Conservation (phyloP, 2,329 filamentous ascomycete genomes). For the Apiospora marii region DNA sequence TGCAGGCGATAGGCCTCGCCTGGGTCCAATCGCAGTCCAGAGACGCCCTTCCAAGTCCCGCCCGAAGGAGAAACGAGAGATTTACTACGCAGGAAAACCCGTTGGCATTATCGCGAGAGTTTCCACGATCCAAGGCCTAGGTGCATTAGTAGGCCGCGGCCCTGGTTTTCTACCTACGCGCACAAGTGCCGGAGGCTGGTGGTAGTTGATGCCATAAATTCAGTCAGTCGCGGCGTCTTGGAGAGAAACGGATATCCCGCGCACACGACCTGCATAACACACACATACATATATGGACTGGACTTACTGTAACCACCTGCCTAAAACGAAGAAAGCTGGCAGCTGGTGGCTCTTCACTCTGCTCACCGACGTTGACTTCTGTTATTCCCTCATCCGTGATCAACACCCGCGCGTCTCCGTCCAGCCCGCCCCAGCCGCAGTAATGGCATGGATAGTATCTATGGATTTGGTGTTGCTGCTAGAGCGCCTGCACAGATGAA, state of each 20-base stretch:
- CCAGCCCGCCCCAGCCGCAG: not conserved
- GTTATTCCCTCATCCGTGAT: not conserved
- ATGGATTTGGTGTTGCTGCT: not conserved
- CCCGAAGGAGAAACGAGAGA: not conserved
- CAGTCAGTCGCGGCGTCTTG: not conserved
- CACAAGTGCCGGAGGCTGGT: conserved; percentile 15
- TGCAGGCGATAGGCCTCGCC: not conserved
- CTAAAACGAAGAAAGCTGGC: not conserved
- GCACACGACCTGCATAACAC: not conserved
- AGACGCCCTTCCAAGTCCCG: not conserved
- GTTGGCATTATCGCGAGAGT: conserved; percentile 17
- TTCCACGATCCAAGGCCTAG: conserved; percentile 11
- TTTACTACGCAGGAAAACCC: not conserved
- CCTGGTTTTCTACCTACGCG: not conserved
- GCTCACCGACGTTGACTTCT: not conserved
- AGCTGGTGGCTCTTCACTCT: not conserved
- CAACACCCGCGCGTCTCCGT: not conserved
- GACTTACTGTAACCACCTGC: not conserved
- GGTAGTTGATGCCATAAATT: not conserved
- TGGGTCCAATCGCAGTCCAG: not conserved
- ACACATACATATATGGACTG: not conserved
- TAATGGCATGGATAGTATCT: not conserved
- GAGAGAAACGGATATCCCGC: not conserved
- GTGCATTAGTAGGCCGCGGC: not conserved
- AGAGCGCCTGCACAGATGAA: not conserved